These are phyloP conservation scores for Termitomyces sp. DNA, from an alignment of 768 basidiomycete species.

Conservation along the genomic window DNA sequence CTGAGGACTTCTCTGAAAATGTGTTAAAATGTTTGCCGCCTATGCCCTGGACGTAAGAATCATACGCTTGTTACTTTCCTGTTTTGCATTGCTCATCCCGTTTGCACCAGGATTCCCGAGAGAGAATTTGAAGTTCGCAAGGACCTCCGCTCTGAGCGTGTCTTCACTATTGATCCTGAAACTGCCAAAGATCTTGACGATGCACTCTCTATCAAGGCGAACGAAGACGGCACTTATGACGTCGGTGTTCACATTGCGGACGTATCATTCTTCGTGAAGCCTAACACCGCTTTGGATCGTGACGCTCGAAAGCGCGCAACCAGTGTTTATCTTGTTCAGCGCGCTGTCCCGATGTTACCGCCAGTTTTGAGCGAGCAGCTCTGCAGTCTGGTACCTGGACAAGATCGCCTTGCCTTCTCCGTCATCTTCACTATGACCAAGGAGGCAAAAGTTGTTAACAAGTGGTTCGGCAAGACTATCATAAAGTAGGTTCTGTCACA, in stretches of 20 bases:
- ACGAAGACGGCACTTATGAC: conserved; percentile 90
- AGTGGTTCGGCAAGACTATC: conserved; percentile 91
- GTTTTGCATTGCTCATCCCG: conserved; percentile 9
- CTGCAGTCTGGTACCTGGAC: conserved; percentile 85
- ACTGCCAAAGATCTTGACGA: conserved; percentile 93
- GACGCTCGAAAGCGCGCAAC: conserved; percentile 97
- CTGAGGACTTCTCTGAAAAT: conserved; percentile 93
- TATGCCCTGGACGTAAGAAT: conserved; percentile 83
- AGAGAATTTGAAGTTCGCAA: conserved; percentile 83
- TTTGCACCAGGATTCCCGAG: conserved; percentile 66
- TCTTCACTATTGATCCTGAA: conserved; percentile 92
- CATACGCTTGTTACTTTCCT: neutral
- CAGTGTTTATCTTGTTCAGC: conserved; percentile 94
- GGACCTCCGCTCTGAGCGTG: conserved; percentile 78
- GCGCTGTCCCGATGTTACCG: conserved; percentile 95
- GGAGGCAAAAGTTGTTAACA: conserved; percentile 78
- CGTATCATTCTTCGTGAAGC: conserved; percentile 92
- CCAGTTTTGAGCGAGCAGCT: conserved; percentile 89
- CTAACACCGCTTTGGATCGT: conserved; percentile 95
- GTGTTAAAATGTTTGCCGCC: conserved; percentile 95
- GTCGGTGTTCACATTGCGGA: conserved; percentile 96
- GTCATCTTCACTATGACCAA: conserved; percentile 80
- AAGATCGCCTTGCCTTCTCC: conserved; percentile 90
- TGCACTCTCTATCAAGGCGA: conserved; percentile 82
- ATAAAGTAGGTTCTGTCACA: conserved; percentile 56